Base-by-base conservation (phyloP, 208 protist genomes). In the Angomonas deanei region DNA sequence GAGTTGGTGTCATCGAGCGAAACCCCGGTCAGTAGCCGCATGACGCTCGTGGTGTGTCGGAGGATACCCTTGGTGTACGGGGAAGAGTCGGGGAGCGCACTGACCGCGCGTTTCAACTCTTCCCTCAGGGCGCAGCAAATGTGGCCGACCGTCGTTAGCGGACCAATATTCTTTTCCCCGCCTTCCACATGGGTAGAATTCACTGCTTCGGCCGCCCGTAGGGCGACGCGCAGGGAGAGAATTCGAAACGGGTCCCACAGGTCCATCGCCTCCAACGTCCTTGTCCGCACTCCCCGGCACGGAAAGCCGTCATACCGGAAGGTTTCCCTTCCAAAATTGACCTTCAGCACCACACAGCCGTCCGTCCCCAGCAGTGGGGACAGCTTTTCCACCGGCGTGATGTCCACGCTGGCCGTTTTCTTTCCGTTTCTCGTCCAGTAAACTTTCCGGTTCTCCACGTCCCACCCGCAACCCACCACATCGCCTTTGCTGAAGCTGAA, bases 381-480 rank as follows among this genome's bases (percentile, higher is more conserved):
- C 21, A 91, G 66, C 26, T 70, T 23, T 13, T 54, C 53, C 48
- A 61, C 33, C 6, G 62, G 60, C 0, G 77, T 39, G 8, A 69
- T 54, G 34, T 62, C 70, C 26, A 80, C 64, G 15, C 57, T 50
- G 26, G 82, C 67, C 30, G 94, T 67, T 26, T 81, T 32, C 23
- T 66, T 82, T 27, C 92, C 92, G 67, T 97, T 95, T 10, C 78
- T 68, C 1, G 89, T 96, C 86, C 87, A 97, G 59, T 77, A 97
- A 28, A 94, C 53, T 38, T 85, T 73, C 26, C 54, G 66, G 19
- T 60, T 64, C 24, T 79, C 80, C 17, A 58, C 66, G 53, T 81
- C 74, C 85, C 88, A 91, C 24, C 92, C 92, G 62, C 92, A 97
- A 8, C 92, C 92, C 3, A 94, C 80, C 13, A 91, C 80, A 64